Evolutionary conservation across 192 early-diverging fungal genomes (phyloP), one percentile per base, ranked within the genome.

Genomic region (Diversispora epigaea): DNA sequence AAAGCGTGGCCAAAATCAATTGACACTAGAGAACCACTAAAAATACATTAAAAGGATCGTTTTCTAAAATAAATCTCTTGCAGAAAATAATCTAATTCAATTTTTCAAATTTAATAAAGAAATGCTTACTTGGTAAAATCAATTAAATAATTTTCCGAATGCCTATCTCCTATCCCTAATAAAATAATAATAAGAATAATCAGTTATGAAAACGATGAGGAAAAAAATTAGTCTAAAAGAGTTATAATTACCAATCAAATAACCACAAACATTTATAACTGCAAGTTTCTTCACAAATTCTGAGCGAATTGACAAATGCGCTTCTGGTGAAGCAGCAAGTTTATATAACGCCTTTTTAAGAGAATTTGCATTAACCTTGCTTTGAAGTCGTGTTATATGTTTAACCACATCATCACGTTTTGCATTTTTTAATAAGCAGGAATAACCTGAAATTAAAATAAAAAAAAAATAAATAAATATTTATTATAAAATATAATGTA

Each of bases 1-100:
- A 94, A 94, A 4, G 93, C 93, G 70, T 93, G 91, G 0, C 93
- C 93, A 74, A 94, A 94, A 82, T 94, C 93, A 76, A 94, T 94
- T 0, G 87, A 86, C 19, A 94, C 84, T 17, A 94, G 73, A 40
- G 84, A 81, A 12, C 93, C 92, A 76, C 78, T 87, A 54, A 82
- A 86, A 32, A 32, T 2, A 32, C 2, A 32, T 32, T 2, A 32
- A 32, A 32, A 32, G 25, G 25, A 32, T 32, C 25, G 2, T 32
- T 32, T 32, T 32, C 25, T 32, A 32, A 32, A 32, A 32, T 32
- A 32, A 32, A 32, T 32, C 25, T 32, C 25, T 32, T 32, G 25
- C 25, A 32, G 25, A 32, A 32, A 32, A 32, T 32, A 32, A 32
- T 32, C 25, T 32, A 32, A 32, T 32, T 0, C 25, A 32, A 32